Evolutionary conservation across 2,329 filamentous ascomycete species (phyloP).

Genomic region (Pseudocercospora vitis): DNA sequence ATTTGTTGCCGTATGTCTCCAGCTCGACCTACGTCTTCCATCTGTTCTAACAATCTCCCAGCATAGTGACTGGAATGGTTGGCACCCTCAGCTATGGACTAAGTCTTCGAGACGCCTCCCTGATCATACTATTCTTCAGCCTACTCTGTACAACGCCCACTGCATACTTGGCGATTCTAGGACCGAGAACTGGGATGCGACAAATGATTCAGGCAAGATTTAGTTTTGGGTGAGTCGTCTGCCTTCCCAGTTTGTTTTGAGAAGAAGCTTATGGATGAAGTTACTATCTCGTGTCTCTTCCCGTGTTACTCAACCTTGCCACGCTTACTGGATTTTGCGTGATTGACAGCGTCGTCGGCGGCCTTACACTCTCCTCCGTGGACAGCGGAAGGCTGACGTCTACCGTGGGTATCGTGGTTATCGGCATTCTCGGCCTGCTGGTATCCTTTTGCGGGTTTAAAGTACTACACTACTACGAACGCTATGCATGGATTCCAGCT

Average conservation of each 20-base stretch:
- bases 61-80: slow-evolving; percentile 64
- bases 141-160: slow-evolving; percentile 56
- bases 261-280: background rate
- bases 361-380: slow-evolving; percentile 57
- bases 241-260: background rate
- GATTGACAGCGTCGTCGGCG: slow-evolving; percentile 62
- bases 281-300: slow-evolving; percentile 57
- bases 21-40: too few species aligned
- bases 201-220: slow-evolving; percentile 67
- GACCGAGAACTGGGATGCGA: slow-evolving; percentile 63
- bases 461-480: slow-evolving; percentile 48
- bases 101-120: slow-evolving; percentile 55
- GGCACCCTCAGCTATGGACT: slow-evolving; percentile 58
- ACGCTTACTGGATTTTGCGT: slow-evolving; percentile 64
- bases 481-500: slow-evolving; percentile 46
- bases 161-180: slow-evolving; percentile 59
- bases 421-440: slow-evolving; percentile 56
- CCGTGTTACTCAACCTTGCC: slow-evolving; percentile 62
- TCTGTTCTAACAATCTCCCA: slow-evolving; percentile 9
- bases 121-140: slow-evolving; percentile 65
- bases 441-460: slow-evolving; percentile 62
- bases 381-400: slow-evolving; percentile 50
- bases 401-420: slow-evolving; percentile 61
- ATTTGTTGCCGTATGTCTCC: slow-evolving; percentile 56
- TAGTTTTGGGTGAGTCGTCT: slow-evolving; percentile 54